Evolutionary conservation across 768 basidiomycete genomes (phyloP).

Genomic region (Filobasidium floriforme): DNA sequence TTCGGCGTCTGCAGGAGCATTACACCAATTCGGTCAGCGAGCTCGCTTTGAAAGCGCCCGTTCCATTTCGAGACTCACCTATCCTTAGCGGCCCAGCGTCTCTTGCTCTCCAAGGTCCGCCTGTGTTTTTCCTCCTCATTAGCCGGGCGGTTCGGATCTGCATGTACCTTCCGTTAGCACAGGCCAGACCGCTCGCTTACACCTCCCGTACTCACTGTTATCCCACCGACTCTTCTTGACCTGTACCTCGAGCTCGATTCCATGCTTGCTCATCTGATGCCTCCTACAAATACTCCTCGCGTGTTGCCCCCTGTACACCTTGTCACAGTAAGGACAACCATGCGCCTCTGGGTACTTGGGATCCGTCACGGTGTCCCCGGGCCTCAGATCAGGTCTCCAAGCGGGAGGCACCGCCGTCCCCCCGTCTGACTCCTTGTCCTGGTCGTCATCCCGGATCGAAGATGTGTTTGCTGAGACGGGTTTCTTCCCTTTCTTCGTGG

Average conservation of each 20-base stretch:
- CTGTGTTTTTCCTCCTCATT: conserved; percentile 43
- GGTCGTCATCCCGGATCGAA: not conserved
- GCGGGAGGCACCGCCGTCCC: conserved; percentile 1
- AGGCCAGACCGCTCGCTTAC: not conserved
- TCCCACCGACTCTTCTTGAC: conserved; percentile 48
- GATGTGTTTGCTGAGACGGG: not conserved
- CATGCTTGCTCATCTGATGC: conserved; percentile 49
- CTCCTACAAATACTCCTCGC: conserved; percentile 47
- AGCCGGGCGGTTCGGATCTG: conserved; percentile 46
- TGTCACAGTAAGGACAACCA: conserved; percentile 39
- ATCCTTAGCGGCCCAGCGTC: conserved; percentile 46
- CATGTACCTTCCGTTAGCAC: not conserved
- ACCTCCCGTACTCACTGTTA: conserved; percentile 37
- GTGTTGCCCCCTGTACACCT: conserved; percentile 48
- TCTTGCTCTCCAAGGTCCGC: conserved; percentile 42
- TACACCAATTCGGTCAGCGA: not conserved
- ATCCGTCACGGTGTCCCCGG: conserved; percentile 22
- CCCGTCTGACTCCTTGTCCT: not conserved
- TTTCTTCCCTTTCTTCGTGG: conserved; percentile 6
- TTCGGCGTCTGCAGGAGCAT: conserved; percentile 9
- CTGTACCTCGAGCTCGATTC: conserved; percentile 45
- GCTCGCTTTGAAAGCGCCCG: not conserved
- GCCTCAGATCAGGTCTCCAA: conserved; percentile 17
- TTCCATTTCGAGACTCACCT: conserved; percentile 31
- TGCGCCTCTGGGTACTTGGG: conserved; percentile 19